These are phyloP conservation scores for Hydrangea macrophylla DNA, from an alignment of 148 eudicot genomes.

Conservation along the genomic window DNA sequence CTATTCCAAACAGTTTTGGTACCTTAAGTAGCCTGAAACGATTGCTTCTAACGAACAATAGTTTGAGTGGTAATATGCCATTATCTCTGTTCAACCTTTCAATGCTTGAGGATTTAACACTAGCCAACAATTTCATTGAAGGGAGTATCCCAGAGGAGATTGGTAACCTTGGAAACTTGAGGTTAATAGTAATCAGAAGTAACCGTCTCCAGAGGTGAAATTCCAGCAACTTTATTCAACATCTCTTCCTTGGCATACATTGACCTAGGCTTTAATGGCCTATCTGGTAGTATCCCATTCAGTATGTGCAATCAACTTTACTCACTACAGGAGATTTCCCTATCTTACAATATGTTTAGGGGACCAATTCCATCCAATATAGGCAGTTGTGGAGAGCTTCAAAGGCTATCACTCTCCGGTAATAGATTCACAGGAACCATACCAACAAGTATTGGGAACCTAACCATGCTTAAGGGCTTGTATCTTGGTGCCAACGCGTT, in stretches of 20 bases:
- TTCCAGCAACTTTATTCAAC: slow-evolving; percentile 11
- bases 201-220: background rate
- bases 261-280: background rate
- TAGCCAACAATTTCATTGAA: background rate
- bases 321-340: background rate
- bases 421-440: slow-evolving; percentile 13
- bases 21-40: too few relatives aligned
- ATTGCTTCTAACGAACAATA: too few relatives aligned
- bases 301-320: slow-evolving; percentile 7
- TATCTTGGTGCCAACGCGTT: slow-evolving; percentile 10
- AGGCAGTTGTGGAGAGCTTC: slow-evolving; percentile 4
- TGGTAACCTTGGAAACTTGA: background rate
- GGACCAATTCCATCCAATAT: slow-evolving; percentile 1
- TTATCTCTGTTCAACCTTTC: too few relatives aligned
- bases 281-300: slow-evolving; percentile 12
- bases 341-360: background rate
- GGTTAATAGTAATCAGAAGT: background rate
- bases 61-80: too few relatives aligned
- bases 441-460: slow-evolving; percentile 14
- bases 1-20: background rate
- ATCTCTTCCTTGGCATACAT: slow-evolving; percentile 9
- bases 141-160: slow-evolving; percentile 11
- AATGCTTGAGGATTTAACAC: background rate
- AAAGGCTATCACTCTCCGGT: background rate
- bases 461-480: background rate